phyloP scores from a whole-genome alignment of 2,329 filamentous ascomycete species.

The Biscogniauxia marginata region DNA sequence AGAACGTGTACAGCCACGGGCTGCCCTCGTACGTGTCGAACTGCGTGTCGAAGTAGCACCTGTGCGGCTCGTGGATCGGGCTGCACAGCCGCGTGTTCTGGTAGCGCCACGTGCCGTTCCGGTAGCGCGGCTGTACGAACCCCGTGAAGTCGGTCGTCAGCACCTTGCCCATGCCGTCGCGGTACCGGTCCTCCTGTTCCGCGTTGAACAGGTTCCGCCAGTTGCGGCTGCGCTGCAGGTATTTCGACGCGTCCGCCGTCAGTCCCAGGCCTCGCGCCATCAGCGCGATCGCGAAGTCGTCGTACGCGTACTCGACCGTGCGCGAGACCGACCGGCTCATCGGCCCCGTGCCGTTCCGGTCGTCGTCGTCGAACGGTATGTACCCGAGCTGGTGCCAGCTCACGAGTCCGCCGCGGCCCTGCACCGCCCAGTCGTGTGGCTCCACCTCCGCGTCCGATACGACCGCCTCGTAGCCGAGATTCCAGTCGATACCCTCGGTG shows the following conservation, averaged over 20 bases:
- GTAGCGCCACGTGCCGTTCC: conserved; percentile 65
- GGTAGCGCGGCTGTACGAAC: conserved; percentile 67
- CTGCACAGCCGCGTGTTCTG: conserved; percentile 66
- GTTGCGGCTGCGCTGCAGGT: conserved; percentile 60
- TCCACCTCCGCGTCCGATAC: conserved; percentile 69
- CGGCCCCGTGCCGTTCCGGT: conserved; percentile 61
- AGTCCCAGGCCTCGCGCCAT: conserved; percentile 59
- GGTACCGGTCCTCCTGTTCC: conserved; percentile 37
- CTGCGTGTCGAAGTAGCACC: conserved; percentile 47
- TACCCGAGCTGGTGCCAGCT: conserved; percentile 71
- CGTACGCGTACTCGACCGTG: conserved; percentile 78
- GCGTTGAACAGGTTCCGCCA: conserved; percentile 67
- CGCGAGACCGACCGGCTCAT: conserved; percentile 69
- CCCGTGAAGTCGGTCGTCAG: conserved; percentile 58
- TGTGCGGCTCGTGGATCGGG: conserved; percentile 47
- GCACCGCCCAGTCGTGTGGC: conserved; percentile 64
- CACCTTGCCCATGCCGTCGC: conserved; percentile 14
- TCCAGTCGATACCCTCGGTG: conserved; percentile 63
- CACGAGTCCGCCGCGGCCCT: conserved; percentile 68
- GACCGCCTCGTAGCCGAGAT: conserved; percentile 68
- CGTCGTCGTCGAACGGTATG: conserved; percentile 67
- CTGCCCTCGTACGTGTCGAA: conserved; percentile 44
- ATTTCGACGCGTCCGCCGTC: conserved; percentile 57
- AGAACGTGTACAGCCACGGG: conserved; percentile 70
- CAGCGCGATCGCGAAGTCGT: conserved; percentile 69